Evolutionary conservation across 1,284 basidiomycete genomes (phyloP).

Genomic region (Vanrija humicola): DNA sequence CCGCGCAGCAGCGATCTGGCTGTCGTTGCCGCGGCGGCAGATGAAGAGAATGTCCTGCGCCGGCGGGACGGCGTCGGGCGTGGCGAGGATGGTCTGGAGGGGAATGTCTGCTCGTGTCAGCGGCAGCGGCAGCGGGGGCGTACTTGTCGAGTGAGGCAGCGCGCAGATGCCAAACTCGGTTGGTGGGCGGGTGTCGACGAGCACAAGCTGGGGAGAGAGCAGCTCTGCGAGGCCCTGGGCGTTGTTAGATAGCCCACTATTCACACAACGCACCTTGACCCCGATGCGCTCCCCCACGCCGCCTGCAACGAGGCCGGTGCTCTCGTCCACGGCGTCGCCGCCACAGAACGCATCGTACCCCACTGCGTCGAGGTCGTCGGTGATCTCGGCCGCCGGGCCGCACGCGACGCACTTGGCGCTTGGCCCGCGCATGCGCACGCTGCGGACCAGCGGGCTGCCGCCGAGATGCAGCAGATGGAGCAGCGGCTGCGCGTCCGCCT

Average conservation of each 20-base stretch:
- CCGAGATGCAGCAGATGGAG: slow-evolving; percentile 33
- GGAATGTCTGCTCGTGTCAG: slow-evolving; percentile 38
- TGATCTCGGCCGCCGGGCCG: slow-evolving; percentile 27
- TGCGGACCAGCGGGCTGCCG: slow-evolving; percentile 64
- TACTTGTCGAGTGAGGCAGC: slow-evolving; percentile 70
- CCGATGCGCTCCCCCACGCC: slow-evolving; percentile 39
- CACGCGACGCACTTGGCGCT: slow-evolving; percentile 39
- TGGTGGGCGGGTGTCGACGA: slow-evolving; percentile 79
- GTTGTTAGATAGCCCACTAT: background rate
- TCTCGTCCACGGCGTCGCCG: slow-evolving; percentile 33
- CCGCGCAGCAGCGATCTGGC: slow-evolving; percentile 73
- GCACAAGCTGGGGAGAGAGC: slow-evolving; percentile 3
- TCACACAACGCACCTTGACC: slow-evolving; percentile 16
- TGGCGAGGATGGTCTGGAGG: slow-evolving; percentile 29
- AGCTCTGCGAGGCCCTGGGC: slow-evolving; percentile 5
- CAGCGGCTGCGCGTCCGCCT: slow-evolving; percentile 57
- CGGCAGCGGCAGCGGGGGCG: slow-evolving; percentile 34
- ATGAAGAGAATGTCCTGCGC: slow-evolving; percentile 58
- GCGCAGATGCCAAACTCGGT: slow-evolving; percentile 85
- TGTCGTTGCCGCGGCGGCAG: slow-evolving; percentile 90
- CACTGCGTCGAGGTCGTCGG: slow-evolving; percentile 31
- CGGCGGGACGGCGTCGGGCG: slow-evolving; percentile 19
- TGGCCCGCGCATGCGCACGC: slow-evolving; percentile 68
- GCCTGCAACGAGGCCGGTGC: slow-evolving; percentile 23
- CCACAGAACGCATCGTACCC: slow-evolving; percentile 80